These are phyloP conservation scores for Cryomyces antarcticus DNA, from an alignment of 495 filamentous ascomycete species.

Conservation along the genomic window DNA sequence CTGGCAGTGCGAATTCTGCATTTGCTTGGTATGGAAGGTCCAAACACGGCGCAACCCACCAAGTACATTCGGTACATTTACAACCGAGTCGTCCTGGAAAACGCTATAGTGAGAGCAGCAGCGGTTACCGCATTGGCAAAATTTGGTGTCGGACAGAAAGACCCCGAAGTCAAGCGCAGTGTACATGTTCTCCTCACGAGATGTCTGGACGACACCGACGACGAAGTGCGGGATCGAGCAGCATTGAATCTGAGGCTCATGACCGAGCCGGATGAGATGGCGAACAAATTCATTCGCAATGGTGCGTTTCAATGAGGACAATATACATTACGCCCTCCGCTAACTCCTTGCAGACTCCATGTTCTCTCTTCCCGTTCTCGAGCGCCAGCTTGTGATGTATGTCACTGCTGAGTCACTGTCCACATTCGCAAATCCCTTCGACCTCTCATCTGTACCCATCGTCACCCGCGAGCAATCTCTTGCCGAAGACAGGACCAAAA, in stretches of 20 bases:
- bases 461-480: conserved; percentile 90
- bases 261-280: conserved; percentile 59
- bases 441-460: conserved; percentile 75
- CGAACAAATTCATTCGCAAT: conserved; percentile 73
- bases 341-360: conserved; percentile 36
- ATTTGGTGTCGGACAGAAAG: conserved; percentile 92
- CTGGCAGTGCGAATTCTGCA: conserved; percentile 88
- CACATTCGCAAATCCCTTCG: conserved; percentile 70
- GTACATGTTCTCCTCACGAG: conserved; percentile 81
- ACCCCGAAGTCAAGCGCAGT: conserved; percentile 87
- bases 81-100: conserved; percentile 94
- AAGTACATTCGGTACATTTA: conserved; percentile 99
- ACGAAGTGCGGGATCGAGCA: conserved; percentile 91
- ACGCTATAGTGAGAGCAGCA: conserved; percentile 84
- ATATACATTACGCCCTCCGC: background rate
- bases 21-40: conserved; percentile 81
- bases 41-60: conserved; percentile 84
- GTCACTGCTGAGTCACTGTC: conserved; percentile 76
- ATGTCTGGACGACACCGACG: conserved; percentile 91
- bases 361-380: conserved; percentile 87
- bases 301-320: conserved; percentile 28
- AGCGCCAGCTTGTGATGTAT: conserved; percentile 95
- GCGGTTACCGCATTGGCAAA: conserved; percentile 92
- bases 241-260: conserved; percentile 84
- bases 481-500: conserved; percentile 93